Percentiles rank a stretch among this genome's conserved stretches.
Evolutionary conservation across 139 green algal genomes (phyloP).

Genomic region (Monoraphidium neglectum): DNA sequence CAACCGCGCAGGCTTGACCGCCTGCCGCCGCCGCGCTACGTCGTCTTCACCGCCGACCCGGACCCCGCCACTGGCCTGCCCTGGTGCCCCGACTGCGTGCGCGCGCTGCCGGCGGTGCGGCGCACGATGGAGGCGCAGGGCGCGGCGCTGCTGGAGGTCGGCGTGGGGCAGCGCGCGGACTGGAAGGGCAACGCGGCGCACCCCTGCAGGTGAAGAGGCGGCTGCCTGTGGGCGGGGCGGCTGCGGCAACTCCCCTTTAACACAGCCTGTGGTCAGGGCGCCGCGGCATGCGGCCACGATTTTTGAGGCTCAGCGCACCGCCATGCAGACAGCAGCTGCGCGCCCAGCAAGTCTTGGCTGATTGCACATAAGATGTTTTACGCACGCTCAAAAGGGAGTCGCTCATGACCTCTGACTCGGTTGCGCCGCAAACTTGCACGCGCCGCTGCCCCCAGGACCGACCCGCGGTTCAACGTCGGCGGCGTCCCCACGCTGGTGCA

Average conservation of each 20-base stretch:
- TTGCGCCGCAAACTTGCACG: too few species aligned
- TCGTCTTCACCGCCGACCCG: conserved; percentile 30
- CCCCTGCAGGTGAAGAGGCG: conserved; percentile 5
- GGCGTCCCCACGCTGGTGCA: conserved; percentile 33
- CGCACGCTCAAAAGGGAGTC: too few species aligned
- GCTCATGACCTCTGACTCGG: too few species aligned
- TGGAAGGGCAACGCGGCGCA: conserved; percentile 22
- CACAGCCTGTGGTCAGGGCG: too few species aligned
- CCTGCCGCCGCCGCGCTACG: conserved; percentile 25
- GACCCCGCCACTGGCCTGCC: conserved; percentile 22
- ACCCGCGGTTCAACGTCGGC: conserved; percentile 14
- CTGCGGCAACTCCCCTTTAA: too few species aligned
- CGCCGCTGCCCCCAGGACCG: conserved; percentile 3
- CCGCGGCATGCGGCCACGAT: too few species aligned
- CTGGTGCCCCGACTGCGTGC: conserved; percentile 43
- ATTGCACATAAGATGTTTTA: too few species aligned
- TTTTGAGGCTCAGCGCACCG: too few species aligned
- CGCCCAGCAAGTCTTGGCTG: too few species aligned
- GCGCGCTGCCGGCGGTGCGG: conserved; percentile 18
- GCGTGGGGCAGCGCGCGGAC: conserved; percentile 12
- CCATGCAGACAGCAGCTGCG: too few species aligned
- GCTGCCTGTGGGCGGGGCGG: background rate
- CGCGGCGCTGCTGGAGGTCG: conserved; percentile 25
- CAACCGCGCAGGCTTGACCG: conserved; percentile 8
- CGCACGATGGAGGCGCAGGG: background rate